These are phyloP conservation scores for Neoboletus magnificus DNA, from an alignment of 768 basidiomycete species.

Conservation along the genomic window DNA sequence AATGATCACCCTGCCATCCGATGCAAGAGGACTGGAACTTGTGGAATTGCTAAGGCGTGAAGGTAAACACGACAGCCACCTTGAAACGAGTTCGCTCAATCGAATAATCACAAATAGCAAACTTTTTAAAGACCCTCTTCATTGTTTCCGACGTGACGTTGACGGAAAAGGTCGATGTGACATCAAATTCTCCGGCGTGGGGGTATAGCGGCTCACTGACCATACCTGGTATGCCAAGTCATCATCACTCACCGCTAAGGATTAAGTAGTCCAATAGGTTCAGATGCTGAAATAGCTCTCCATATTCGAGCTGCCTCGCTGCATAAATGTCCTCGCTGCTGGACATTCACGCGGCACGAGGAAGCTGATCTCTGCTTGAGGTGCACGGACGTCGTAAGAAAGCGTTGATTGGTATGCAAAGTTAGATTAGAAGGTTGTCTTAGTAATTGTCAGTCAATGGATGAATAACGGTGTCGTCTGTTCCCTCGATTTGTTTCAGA, in stretches of 20 bases:
- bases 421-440: background rate
- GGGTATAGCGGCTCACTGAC: constrained; percentile 41
- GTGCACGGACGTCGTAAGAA: constrained; percentile 40
- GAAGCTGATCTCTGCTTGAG: constrained; percentile 60
- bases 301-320: constrained; percentile 58
- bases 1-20: constrained; percentile 53
- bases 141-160: constrained; percentile 73
- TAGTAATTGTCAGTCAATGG: background rate
- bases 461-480: background rate
- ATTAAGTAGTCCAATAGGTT: constrained; percentile 5
- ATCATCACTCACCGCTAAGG: background rate
- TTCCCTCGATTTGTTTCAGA: background rate
- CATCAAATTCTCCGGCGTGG: constrained; percentile 46
- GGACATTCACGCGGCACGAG: constrained; percentile 63
- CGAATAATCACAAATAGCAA: constrained; percentile 39
- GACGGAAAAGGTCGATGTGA: constrained; percentile 42
- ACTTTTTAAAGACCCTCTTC: constrained; percentile 68
- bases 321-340: constrained; percentile 88
- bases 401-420: constrained; percentile 1
- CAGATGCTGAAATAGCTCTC: constrained; percentile 36
- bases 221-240: constrained; percentile 44
- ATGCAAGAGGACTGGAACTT: constrained; percentile 22
- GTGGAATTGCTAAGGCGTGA: constrained; percentile 46
- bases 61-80: constrained; percentile 18
- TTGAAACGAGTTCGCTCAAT: background rate